These are phyloP conservation scores for Nowakowskiella sp. DNA, from an alignment of 192 early-diverging fungal genomes.

Conservation along the genomic window DNA sequence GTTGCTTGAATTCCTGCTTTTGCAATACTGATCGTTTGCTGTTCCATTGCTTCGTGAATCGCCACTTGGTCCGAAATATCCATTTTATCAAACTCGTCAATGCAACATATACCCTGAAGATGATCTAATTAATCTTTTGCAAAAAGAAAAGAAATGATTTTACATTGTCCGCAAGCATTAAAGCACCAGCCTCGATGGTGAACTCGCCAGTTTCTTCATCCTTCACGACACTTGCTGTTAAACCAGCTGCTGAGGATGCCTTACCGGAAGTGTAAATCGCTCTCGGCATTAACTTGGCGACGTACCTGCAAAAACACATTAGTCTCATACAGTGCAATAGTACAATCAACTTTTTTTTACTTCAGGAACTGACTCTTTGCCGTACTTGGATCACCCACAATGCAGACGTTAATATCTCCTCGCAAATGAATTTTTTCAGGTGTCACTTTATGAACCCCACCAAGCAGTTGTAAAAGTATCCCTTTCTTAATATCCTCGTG, in stretches of 20 bases:
- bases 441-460: slow-evolving; percentile 91
- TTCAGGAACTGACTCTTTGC: slow-evolving; percentile 95
- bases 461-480: slow-evolving; percentile 83
- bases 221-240: slow-evolving; percentile 90
- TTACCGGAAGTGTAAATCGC: slow-evolving; percentile 95
- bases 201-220: slow-evolving; percentile 98
- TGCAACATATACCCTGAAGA: slow-evolving; percentile 85
- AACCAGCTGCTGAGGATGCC: slow-evolving; percentile 89
- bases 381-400: slow-evolving; percentile 93
- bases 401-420: slow-evolving; percentile 96
- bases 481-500: slow-evolving; percentile 96
- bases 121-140: slow-evolving; percentile 6
- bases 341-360: slow-evolving; percentile 30
- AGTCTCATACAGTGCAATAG: neutral
- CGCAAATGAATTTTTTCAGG: slow-evolving; percentile 88
- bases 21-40: slow-evolving; percentile 95
- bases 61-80: slow-evolving; percentile 93
- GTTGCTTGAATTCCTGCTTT: slow-evolving; percentile 96
- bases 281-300: slow-evolving; percentile 80
- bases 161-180: slow-evolving; percentile 96
- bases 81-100: slow-evolving; percentile 99
- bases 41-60: slow-evolving; percentile 99
- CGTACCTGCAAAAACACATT: slow-evolving; percentile 55
- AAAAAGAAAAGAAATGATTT: slow-evolving; percentile 2
- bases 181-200: slow-evolving; percentile 92